A percentile compares a stretch with the other conserved stretches of the same genome.
phyloP scores from a whole-genome alignment of 345 rosid genomes.

The Boechera divaricarpa region DNA sequence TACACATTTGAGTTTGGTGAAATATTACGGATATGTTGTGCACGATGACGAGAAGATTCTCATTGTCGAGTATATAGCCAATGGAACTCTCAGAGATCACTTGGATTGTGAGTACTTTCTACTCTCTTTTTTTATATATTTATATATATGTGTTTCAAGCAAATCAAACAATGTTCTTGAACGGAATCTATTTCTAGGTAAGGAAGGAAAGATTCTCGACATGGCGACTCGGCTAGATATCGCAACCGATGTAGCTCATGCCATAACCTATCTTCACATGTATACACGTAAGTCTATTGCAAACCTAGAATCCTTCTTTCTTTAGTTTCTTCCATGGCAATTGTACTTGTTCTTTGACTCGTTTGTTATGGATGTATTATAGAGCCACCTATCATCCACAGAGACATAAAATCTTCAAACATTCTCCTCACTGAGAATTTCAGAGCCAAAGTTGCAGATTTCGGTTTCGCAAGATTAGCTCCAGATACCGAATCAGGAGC shows the following conservation, averaged over 20 bases:
- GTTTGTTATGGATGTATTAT: background rate
- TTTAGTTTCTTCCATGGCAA: background rate
- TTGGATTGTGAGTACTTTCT: conserved; percentile 69
- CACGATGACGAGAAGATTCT: conserved; percentile 76
- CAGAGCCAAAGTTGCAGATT: conserved; percentile 93
- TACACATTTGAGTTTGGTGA: conserved; percentile 86
- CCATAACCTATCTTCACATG: conserved; percentile 93
- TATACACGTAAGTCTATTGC: conserved; percentile 66
- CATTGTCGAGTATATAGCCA: conserved; percentile 79
- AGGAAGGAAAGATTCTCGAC: conserved; percentile 63
- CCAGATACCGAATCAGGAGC: conserved; percentile 81
- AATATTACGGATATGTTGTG: conserved; percentile 70
- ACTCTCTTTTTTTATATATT: background rate
- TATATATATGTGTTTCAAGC: background rate
- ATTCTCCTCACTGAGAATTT: conserved; percentile 84
- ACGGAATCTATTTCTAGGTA: conserved; percentile 55
- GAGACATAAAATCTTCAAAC: conserved; percentile 96
- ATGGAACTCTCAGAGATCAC: conserved; percentile 92
- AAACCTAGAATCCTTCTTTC: background rate
- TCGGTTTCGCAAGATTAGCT: conserved; percentile 87
- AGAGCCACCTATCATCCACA: conserved; percentile 97
- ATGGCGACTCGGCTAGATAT: conserved; percentile 74
- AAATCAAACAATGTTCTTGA: background rate
- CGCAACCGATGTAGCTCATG: conserved; percentile 90
- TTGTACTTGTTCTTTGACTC: conserved; percentile 1